Conservation (phyloP, 352 stramenopile genomes). For the Elongisporangium prolatum region DNA sequence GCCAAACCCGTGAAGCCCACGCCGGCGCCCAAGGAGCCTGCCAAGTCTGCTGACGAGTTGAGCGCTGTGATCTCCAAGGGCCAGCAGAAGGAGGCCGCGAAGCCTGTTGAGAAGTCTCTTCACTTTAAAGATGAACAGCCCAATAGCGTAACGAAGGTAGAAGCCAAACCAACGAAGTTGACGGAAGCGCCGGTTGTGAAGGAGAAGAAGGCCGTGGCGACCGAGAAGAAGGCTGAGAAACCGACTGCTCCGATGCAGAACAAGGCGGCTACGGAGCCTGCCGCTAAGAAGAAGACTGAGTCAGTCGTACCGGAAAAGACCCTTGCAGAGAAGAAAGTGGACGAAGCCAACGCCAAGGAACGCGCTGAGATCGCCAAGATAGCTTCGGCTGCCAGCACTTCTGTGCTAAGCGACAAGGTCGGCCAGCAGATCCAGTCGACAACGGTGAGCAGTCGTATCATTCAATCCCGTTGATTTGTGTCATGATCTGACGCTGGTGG, state of each 20-base stretch:
- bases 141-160: slow-evolving; percentile 14
- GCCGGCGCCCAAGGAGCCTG: slow-evolving; percentile 13
- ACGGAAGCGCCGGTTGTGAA: slow-evolving; percentile 4
- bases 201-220: slow-evolving; percentile 11
- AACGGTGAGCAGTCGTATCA: slow-evolving; percentile 26
- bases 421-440: slow-evolving; percentile 66
- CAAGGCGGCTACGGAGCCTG: slow-evolving; percentile 14
- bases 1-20: slow-evolving; percentile 1
- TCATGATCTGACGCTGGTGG: background rate
- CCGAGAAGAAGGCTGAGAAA: slow-evolving; percentile 12
- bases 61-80: slow-evolving; percentile 43
- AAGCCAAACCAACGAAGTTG: slow-evolving; percentile 1
- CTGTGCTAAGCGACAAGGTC: slow-evolving; percentile 36
- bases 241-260: slow-evolving; percentile 4
- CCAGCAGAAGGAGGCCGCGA: slow-evolving; percentile 18
- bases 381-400: slow-evolving; percentile 36
- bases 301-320: slow-evolving; percentile 16
- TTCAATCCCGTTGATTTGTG: background rate
- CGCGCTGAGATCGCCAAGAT: slow-evolving; percentile 60
- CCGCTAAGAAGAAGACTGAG: slow-evolving; percentile 30
- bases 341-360: slow-evolving; percentile 52
- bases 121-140: slow-evolving; percentile 7
- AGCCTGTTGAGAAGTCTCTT: slow-evolving; percentile 7
- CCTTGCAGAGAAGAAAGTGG: slow-evolving; percentile 53
- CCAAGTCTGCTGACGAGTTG: slow-evolving; percentile 38